Base-by-base conservation (phyloP, 2,329 filamentous ascomycete genomes). In the Akanthomyces muscarius region DNA sequence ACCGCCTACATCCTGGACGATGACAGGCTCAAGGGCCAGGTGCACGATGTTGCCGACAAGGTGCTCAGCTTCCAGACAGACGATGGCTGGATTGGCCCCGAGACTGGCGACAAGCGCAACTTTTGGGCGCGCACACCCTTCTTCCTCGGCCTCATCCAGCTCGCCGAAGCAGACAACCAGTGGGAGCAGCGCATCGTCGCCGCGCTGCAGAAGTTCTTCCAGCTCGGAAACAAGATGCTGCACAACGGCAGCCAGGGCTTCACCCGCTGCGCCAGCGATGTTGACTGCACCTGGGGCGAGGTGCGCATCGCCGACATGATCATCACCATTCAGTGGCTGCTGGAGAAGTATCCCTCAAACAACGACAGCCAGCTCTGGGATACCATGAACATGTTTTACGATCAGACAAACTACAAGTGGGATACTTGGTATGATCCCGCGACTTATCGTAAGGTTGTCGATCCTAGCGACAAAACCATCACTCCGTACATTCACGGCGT, bases 31-130 rank as follows among this genome's bases (percentile, higher is more conserved):
- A 82, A 83, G 68, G 68, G 65, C 0, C 82, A 86, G 64, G 78
- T 82, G 41, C 70, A 74, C 16, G 38, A 57, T 13, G 63, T 64
- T n/a, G 58, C 58, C 14, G 41, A 77, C 30, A 77, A 76, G 56
- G 76, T 84, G 0, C 71, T 86, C 30, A 69, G 71, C 3, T 71
- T 74, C 25, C 77, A 78, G 56, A 65, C 68, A 7, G 58, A 65
- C 0, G 83, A 86, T 69, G 83, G 83, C 23, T 86, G 83, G 83
- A 71, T 86, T n/a, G 83, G 73, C 16, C 73, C 72, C 8, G 73
- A 75, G 58, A 66, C 67, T 4, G 66, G 67, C 1, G 67, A 64
- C 3, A 55, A 65, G 50, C 65, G 72, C 6, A 72, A 71, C 60
- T 70, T 74, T 54, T 75, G 73, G 73, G 72, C 70, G 0, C 69